phyloP scores from a whole-genome alignment of 768 basidiomycete genomes.

The Collybiopsis luxurians region DNA sequence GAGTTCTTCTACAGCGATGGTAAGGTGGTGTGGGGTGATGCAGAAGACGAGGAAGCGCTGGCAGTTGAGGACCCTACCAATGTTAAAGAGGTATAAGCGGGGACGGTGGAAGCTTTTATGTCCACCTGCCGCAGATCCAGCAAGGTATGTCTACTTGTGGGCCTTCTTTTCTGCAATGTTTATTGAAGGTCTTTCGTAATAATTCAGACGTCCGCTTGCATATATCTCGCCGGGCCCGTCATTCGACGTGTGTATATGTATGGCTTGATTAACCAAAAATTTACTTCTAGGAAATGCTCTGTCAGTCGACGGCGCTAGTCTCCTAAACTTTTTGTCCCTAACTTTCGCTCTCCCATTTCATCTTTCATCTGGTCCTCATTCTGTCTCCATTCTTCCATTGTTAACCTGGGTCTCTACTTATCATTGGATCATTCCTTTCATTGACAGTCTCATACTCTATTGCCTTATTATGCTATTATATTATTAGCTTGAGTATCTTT shows the following conservation, averaged over 20 bases:
- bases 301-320: no score
- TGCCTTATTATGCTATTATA: neutral
- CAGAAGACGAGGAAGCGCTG: neutral
- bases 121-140: no score
- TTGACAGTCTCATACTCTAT: neutral
- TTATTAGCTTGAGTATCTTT: neutral
- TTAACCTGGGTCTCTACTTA: neutral
- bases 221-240: conserved; percentile 1
- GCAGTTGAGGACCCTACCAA: neutral
- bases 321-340: no score
- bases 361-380: neutral
- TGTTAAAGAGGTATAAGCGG: neutral
- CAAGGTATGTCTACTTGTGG: no score
- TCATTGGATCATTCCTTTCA: neutral
- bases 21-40: neutral
- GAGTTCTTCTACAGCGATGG: conserved; percentile 4
- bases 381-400: neutral
- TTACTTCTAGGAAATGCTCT: no score
- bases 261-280: no score
- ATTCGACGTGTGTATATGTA: neutral
- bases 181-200: no score
- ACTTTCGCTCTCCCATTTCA: neutral
- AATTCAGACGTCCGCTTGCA: neutral
- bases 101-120: neutral
- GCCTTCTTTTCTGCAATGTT: no score